These are phyloP conservation scores for Neurospora sp. DNA, from an alignment of 495 filamentous ascomycete genomes.

Conservation along the genomic window DNA sequence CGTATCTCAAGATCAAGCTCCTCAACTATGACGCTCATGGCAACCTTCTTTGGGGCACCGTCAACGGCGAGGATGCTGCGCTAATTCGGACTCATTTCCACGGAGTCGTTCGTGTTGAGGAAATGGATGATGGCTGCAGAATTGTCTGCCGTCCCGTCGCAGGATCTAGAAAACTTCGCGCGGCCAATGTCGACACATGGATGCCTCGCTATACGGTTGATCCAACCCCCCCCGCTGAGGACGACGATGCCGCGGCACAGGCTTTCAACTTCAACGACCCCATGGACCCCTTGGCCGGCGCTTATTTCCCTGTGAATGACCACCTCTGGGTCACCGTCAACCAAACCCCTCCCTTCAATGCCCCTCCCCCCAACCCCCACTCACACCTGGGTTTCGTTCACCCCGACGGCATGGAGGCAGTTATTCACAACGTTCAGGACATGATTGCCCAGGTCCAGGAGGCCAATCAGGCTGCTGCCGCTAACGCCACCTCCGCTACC, in stretches of 20 bases:
- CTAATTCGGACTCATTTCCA: background rate
- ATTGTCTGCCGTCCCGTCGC: background rate
- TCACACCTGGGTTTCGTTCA: background rate
- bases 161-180: background rate
- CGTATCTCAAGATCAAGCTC: constrained; percentile 3
- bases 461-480: background rate
- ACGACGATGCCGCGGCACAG: background rate
- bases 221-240: background rate
- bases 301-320: background rate
- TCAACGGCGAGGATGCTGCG: background rate
- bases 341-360: background rate
- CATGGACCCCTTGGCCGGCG: background rate
- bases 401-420: background rate
- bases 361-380: background rate
- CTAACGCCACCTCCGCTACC: background rate
- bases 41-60: background rate
- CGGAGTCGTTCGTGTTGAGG: background rate
- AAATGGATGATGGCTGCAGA: background rate
- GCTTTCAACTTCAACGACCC: background rate
- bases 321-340: background rate
- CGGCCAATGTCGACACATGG: background rate
- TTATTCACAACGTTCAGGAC: background rate
- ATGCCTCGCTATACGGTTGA: background rate
- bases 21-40: constrained; percentile 1
- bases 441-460: background rate